These are phyloP conservation scores for Starmerella stigmatis DNA, from an alignment of 805 yeast species.

Conservation along the genomic window DNA sequence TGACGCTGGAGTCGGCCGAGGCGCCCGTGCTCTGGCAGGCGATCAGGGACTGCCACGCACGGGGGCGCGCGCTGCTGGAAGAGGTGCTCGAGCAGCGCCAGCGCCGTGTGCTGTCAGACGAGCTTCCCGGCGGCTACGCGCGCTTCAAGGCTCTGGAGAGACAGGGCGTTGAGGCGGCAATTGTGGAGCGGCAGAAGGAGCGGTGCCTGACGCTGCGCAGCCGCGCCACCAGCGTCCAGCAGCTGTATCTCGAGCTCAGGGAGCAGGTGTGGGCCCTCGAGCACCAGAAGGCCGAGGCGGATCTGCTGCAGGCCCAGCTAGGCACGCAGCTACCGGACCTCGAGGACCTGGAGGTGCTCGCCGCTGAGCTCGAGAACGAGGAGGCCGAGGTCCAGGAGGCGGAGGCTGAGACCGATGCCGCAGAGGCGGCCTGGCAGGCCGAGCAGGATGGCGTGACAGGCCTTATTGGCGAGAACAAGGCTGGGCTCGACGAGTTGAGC, in stretches of 20 bases:
- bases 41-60: not conserved
- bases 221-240: constrained; percentile 1
- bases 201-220: not conserved
- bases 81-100: not conserved
- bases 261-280: not conserved
- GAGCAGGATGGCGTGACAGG: not conserved
- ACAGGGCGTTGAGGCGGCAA: constrained; percentile 3
- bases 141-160: not conserved
- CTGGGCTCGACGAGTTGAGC: not conserved
- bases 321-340: not conserved
- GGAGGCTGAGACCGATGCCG: not conserved
- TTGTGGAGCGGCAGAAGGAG: constrained; percentile 4
- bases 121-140: constrained; percentile 1
- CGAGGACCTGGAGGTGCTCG: not conserved
- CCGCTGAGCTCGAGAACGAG: not conserved
- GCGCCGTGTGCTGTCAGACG: not conserved
- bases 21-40: constrained; percentile 1
- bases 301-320: not conserved
- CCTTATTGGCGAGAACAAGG: constrained; percentile 4
- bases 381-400: not conserved
- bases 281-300: constrained; percentile 2
- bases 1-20: not conserved
- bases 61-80: not conserved
- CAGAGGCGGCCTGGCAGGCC: not conserved
- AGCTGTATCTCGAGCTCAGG: not conserved